Evolutionary conservation across 805 yeast genomes (phyloP), one percentile per base, ranked within the genome.

Genomic region (Lipomyces orientalis): DNA sequence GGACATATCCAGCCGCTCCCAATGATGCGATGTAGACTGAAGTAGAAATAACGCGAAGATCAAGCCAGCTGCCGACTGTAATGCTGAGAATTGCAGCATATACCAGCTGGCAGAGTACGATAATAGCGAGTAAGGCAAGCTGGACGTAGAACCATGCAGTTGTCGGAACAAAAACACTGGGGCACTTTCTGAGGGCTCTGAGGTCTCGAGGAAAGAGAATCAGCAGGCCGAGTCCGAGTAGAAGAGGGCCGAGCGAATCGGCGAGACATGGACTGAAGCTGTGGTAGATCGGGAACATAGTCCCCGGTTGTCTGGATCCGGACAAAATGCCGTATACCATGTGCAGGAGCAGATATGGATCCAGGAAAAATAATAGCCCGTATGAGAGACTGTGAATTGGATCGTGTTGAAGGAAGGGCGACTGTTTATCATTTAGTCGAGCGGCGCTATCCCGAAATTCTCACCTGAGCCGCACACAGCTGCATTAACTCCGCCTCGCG

Each of bases 1-100:
- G 89, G 39, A 92, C 77, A 2, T 70, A 63, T 9, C 61, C 62
- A 6, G 67, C 71, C 2, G 88, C 83, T 1, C 82, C 60, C 7
- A 86, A 75, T 0, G 88, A 85, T 1, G 79, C 65, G 0, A 81
- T 65, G 58, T 84, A 78, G 12, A 79, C 43, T 19, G 80, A 71
- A 2, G 85, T 75, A 14, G 83, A 80, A 51, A 81, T 60, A 33
- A 72, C 68, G 6, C 74, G 77, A 66, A 70, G 79, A 55, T 76
- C 76, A 8, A 73, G 39, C 43, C 78, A 74, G 66, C 64, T 35
- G 73, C 64, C 68, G 75, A 79, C n/a, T 78, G 57, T 71, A 65
- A 37, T 58, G 22, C 52, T 76, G 49, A 52, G 68, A 22, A 55
- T 64, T 34, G 39, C 39, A 6, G 49, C 55, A 39, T 54, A 66